Conservation (phyloP, 2,329 filamentous ascomycete genomes). For the Neonectria hederae region DNA sequence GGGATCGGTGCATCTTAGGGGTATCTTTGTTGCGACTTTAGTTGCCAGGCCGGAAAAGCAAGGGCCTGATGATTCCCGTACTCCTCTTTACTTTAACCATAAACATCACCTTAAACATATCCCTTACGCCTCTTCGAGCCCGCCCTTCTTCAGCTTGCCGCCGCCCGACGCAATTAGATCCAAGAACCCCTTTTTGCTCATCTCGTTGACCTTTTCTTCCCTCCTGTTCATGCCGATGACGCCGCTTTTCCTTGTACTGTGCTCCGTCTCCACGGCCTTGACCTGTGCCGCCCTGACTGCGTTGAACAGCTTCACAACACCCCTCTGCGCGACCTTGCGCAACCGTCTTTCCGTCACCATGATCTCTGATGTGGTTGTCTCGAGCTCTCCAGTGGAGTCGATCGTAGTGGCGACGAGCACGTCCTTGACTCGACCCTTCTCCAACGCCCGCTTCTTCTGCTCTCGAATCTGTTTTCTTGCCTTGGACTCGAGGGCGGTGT, state of each 20-base stretch:
- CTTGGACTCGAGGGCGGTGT: slow-evolving; percentile 82
- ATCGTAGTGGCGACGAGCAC: slow-evolving; percentile 74
- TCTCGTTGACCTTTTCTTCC: slow-evolving; percentile 90
- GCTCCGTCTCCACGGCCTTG: slow-evolving; percentile 81
- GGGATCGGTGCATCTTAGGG: slow-evolving; percentile 42
- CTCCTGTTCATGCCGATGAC: slow-evolving; percentile 81
- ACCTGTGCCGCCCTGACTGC: slow-evolving; percentile 93
- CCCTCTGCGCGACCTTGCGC: slow-evolving; percentile 88
- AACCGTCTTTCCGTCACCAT: slow-evolving; percentile 80
- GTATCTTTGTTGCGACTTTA: slow-evolving; percentile 45
- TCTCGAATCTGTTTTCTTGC: slow-evolving; percentile 81
- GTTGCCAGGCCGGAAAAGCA: slow-evolving; percentile 38
- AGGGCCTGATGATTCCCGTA: slow-evolving; percentile 42
- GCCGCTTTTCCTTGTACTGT: slow-evolving; percentile 73
- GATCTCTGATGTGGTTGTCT: slow-evolving; percentile 62
- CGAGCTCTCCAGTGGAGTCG: slow-evolving; percentile 54
- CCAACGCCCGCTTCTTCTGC: slow-evolving; percentile 80
- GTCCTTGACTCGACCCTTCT: slow-evolving; percentile 90
- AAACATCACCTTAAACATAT: slow-evolving; percentile 19
- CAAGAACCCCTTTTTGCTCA: slow-evolving; percentile 96
- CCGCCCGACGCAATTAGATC: slow-evolving; percentile 81
- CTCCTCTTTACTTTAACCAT: slow-evolving; percentile 38
- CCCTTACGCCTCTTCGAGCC: slow-evolving; percentile 64
- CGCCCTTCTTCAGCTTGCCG: slow-evolving; percentile 66
- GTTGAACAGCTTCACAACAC: slow-evolving; percentile 97